Percentiles rank a stretch among this genome's conserved stretches.
phyloP scores from a whole-genome alignment of 2,329 filamentous ascomycete genomes.

The Hortaea werneckii region DNA sequence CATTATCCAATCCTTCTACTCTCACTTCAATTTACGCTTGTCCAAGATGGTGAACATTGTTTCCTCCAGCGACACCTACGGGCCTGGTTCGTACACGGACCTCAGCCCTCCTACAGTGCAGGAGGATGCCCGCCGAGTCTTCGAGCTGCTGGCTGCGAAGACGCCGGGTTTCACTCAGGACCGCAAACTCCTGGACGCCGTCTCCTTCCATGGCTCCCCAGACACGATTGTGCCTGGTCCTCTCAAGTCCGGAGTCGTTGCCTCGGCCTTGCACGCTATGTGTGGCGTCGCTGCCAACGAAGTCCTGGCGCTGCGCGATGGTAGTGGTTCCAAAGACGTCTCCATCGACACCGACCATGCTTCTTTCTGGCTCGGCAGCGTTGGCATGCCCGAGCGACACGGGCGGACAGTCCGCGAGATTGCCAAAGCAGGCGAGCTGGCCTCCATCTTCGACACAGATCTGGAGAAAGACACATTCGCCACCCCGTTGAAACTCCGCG shows the following conservation, averaged over 20 bases:
- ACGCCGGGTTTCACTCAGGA: slow-evolving; percentile 34
- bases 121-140: slow-evolving; percentile 20
- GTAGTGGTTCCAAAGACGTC: slow-evolving; percentile 17
- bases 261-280: slow-evolving; percentile 36
- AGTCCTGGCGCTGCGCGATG: slow-evolving; percentile 22
- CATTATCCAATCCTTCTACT: no score
- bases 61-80: no score
- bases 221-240: slow-evolving; percentile 34
- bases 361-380: slow-evolving; percentile 35
- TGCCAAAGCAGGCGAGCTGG: neutral
- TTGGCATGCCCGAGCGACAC: slow-evolving; percentile 26
- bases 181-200: slow-evolving; percentile 21
- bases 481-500: slow-evolving; percentile 30
- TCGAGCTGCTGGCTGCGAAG: slow-evolving; percentile 27
- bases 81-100: no score
- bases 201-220: slow-evolving; percentile 31
- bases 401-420: slow-evolving; percentile 28
- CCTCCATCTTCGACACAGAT: neutral
- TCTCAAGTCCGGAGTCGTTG: slow-evolving; percentile 32
- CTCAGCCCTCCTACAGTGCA: slow-evolving; percentile 16
- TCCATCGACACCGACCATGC: slow-evolving; percentile 39
- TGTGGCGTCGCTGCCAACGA: slow-evolving; percentile 34
- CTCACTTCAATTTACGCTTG: no score
- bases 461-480: neutral
- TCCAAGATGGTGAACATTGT: no score